Evolutionary conservation across 176 grass and related monocot species (phyloP), one percentile per base, ranked within the genome.

Genomic region (Tuctoria greenei): DNA sequence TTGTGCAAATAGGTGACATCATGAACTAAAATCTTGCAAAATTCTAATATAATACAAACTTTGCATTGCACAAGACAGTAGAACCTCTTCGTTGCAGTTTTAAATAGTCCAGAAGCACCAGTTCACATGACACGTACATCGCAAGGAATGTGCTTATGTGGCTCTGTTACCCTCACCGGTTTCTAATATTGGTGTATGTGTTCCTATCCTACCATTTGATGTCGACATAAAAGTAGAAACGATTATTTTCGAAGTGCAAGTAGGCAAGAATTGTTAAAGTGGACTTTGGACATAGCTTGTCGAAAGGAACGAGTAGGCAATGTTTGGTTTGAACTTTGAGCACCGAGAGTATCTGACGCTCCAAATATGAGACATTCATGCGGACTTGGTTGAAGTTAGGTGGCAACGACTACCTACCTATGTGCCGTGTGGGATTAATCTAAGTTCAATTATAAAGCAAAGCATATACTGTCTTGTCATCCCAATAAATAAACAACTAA

Each of bases 241-340:
- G 7, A 4, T 18, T 13, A 58, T 26, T 58, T 69, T 69, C 15
- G 6, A 17, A 67, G 15, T 49, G 44, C 67, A 50, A 46, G 67
- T 69, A 49, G 67, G 28, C 34, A 8, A 35, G 46, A 51, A 10
- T 64, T 64, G 61, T 37, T 71, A 54, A 51, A 52, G 47, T 39
- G 34, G 60, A 58, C 59, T 85, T 66, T 52, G 18, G 59, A 57
- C 18, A 85, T 56, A 25, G 34, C 69, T 67, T 85, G 42, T 61
- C 14, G 10, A 74, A 80, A 51, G 63, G 35, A 80, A 75, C 36
- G 8, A 74, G 62, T 80, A 42, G 70, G 83, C 25, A 2, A 45
- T 39, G 76, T 74, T 85, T 74, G 83, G 69, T 86, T 79, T 52
- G 77, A 86, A 80, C 0, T 68, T 80, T 20, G 25, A 36, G 61